Conservation (phyloP, 2,329 filamentous ascomycete species). For the Fusarium sp. region DNA sequence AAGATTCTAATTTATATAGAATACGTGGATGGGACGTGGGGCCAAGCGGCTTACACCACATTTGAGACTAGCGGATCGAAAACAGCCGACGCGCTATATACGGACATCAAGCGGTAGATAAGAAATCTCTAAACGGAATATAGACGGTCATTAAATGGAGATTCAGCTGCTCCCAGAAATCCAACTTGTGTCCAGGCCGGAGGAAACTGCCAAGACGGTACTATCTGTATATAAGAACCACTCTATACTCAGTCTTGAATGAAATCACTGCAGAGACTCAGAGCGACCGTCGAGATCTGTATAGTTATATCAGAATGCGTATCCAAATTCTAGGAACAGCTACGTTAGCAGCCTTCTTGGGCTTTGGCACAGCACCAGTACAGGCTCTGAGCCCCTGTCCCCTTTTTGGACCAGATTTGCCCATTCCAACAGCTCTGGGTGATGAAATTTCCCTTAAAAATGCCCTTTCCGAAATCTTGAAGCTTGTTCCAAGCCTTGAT, state of each 20-base stretch:
- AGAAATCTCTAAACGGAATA: no score
- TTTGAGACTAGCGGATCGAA: neutral
- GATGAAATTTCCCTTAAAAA: neutral
- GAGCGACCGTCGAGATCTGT: rapidly evolving
- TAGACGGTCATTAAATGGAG: neutral
- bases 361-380: neutral
- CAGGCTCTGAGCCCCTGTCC: neutral
- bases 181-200: rapidly evolving
- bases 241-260: neutral
- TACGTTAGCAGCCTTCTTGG: neutral
- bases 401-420: neutral
- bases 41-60: neutral
- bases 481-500: neutral
- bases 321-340: neutral
- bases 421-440: neutral
- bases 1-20: neutral
- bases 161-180: no score
- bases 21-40: neutral
- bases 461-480: neutral
- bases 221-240: neutral
- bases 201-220: neutral
- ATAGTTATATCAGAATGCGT: neutral
- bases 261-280: neutral
- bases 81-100: neutral
- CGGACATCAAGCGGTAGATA: neutral